Evolutionary conservation across 805 yeast species (phyloP).

Genomic region (Clavispora fructus): DNA sequence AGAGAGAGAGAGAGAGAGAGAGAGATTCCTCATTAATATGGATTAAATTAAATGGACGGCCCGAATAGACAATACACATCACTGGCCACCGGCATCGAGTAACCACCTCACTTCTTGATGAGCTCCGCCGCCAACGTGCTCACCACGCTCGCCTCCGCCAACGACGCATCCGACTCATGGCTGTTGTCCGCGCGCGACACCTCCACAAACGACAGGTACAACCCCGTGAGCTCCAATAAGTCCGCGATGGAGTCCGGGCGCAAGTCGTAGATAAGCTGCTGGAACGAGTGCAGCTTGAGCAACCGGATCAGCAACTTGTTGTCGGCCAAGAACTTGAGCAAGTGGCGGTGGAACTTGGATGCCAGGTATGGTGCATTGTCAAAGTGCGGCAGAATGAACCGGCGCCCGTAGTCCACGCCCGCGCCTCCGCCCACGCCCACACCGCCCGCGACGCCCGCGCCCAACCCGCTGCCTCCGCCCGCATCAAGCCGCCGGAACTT

Average conservation of each 20-base stretch:
- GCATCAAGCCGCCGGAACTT: not conserved
- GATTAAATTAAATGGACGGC: too few relatives aligned
- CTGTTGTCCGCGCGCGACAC: constrained; percentile 28
- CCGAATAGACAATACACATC: not conserved
- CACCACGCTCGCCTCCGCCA: constrained; percentile 22
- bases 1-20: too few relatives aligned
- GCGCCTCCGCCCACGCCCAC: not conserved
- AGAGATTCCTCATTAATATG: too few relatives aligned
- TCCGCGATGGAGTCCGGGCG: constrained; percentile 45
- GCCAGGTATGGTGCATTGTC: constrained; percentile 43
- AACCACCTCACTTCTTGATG: constrained; percentile 5
- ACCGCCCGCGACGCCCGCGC: not conserved
- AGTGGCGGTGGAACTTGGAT: constrained; percentile 45
- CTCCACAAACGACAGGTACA: constrained; percentile 42
- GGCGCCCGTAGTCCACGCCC: constrained; percentile 3
- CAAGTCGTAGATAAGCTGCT: constrained; percentile 46
- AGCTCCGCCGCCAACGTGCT: constrained; percentile 16
- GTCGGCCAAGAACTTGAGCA: constrained; percentile 47
- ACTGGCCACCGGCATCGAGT: not conserved
- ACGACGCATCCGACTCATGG: constrained; percentile 6
- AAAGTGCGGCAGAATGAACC: constrained; percentile 4
- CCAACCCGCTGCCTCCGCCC: not conserved
- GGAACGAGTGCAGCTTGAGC: constrained; percentile 47
- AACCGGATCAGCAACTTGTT: constrained; percentile 45
- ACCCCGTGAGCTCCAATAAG: constrained; percentile 40